Evolutionary conservation across 768 basidiomycete genomes (phyloP).

Genomic region (Tricholoma matsutake): DNA sequence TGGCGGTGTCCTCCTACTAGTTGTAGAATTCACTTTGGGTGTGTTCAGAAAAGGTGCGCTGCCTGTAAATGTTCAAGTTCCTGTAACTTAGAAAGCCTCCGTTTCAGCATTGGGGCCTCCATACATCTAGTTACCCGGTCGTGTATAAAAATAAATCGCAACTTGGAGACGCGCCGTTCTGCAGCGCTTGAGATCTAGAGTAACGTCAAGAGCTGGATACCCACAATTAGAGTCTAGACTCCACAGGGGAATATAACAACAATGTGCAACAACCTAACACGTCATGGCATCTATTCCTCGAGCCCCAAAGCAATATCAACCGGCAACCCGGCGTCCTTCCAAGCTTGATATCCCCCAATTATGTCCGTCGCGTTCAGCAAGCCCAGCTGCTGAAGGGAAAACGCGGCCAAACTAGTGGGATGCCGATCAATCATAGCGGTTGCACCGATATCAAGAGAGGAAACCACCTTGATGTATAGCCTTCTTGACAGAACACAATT

Average conservation of each 20-base stretch:
- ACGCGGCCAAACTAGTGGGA: constrained; percentile 57
- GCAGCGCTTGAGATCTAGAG: not conserved
- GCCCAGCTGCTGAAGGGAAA: constrained; percentile 65
- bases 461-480: constrained; percentile 56
- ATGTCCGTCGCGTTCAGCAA: constrained; percentile 75
- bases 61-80: not conserved
- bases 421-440: not conserved
- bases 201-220: not conserved
- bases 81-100: not conserved
- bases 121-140: constrained; percentile 34
- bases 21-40: constrained; percentile 84
- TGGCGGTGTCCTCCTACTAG: constrained; percentile 89
- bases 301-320: constrained; percentile 30
- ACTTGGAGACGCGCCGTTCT: not conserved
- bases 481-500: constrained; percentile 75
- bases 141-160: not conserved
- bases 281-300: not conserved
- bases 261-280: not conserved
- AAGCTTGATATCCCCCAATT: constrained; percentile 69
- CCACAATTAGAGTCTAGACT: not conserved
- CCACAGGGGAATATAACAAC: not conserved
- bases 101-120: constrained; percentile 44
- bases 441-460: not conserved
- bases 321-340: constrained; percentile 69
- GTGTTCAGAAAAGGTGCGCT: constrained; percentile 68